Evolutionary conservation across 2,329 filamentous ascomycete species (phyloP), one percentile per base, ranked within the genome.

Genomic region (Tolypocladium pustulatum): DNA sequence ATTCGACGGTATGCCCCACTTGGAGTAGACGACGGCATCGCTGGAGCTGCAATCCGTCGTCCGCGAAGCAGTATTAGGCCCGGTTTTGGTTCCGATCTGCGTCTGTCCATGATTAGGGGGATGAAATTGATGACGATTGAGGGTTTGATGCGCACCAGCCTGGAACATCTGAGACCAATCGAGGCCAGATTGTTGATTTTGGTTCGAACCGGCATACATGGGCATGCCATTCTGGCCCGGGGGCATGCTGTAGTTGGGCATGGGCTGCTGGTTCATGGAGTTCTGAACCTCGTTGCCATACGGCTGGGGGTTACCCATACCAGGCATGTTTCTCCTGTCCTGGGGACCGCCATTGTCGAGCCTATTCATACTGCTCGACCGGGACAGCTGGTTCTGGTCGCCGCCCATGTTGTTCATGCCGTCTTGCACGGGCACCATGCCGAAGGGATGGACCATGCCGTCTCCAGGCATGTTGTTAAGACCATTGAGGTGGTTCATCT

Each of bases 81-180:
- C 87, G 75, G 77, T 78, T 80, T 87, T 88, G 79, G 81, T 83
- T 78, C 77, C 80, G 78, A 83, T 87, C 80, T 86, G 86, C 74
- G 79, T 84, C 77, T 86, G 81, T 73, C 81, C 80, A 81, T 82
- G 78, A 79, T 86, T 86, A 80, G 86, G 76, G 72, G 79, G 56
- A 58, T 57, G 60, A 61, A 63, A 59, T 76, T 75, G 82, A 85
- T 71, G 81, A 78, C 77, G 77, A 75, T 78, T 82, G 78, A 82
- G 81, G 73, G 80, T 78, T 75, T 84, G 78, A 74, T 87, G 83
- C 76, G 83, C 80, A 81, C 85, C 85, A 77, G 85, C 75, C 77
- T 86, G 87, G 78, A 90, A 90, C 84, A 91, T 88, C 72, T 87
- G 82, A 69, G 86, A 82, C 88, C 88, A 91, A 76, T 90, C 87